Evolutionary conservation across 176 grass and related monocot species (phyloP), one percentile per base, ranked within the genome.

Genomic region (Eremochloa ophiuroides): DNA sequence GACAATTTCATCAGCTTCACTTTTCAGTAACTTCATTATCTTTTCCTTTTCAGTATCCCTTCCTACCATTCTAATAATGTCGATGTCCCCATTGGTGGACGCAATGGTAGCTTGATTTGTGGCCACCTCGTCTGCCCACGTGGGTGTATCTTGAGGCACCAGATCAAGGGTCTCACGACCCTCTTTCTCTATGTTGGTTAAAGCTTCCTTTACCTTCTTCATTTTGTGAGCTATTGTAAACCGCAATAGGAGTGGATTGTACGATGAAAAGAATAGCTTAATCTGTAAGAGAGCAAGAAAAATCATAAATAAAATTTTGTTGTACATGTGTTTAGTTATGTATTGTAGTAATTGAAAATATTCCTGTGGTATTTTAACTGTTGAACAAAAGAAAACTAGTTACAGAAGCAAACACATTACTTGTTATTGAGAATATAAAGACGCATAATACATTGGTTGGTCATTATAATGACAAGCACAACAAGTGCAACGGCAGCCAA

Each of bases 1-100:
- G 22, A 88, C 43, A 27, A 47, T 56, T 29, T 79, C 74, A 5
- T 71, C 41, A 16, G 13, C 39, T 8, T 62, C 83, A 67, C 30
- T 58, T 58, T 83, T 17, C 30, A 40, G 38, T 72, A 79, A 43
- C 51, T 65, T 63, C 40, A 88, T 80, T 42, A 88, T 88, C 2
- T 56, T 68, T 51, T 78, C 80, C 33, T 84, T 88, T 53, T 88
- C 64, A 2, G 18, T 30, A 3, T 44, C 17, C 73, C 86, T 83
- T 38, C 80, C 86, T 37, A 88, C 33, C 18, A 67, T 83, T 83
- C n/a, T n/a, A n/a, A 10, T 40, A 5, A 66, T 78, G 6, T 78
- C 73, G 0, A 8, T 46, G 25, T 71, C 13, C 14, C 10, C 39
- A 70, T 39, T 40, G 30, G 25, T 29, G 1, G 18, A 1, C 3